Conservation (phyloP, 176 grass and related monocot species). For the Oryza rufipogon region DNA sequence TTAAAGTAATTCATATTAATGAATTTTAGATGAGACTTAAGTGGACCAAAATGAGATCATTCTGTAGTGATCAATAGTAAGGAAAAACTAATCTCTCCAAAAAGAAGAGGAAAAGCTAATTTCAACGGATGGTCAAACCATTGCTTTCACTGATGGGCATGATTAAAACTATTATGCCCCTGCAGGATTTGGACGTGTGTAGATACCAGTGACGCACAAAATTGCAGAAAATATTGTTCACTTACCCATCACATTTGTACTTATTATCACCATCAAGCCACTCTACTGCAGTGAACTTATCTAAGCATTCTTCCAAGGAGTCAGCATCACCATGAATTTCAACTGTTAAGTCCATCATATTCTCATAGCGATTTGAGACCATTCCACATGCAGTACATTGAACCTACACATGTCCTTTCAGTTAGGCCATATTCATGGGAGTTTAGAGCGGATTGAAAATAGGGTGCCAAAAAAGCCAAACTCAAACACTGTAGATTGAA, state of each 20-base stretch:
- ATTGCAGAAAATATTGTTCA: conserved; percentile 30
- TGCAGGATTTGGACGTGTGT: not conserved
- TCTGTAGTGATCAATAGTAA: conserved; percentile 12
- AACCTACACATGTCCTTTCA: conserved; percentile 57
- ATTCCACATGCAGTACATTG: conserved; percentile 82
- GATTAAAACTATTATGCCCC: not conserved
- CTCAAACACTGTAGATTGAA: conserved; percentile 7
- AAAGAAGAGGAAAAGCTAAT: conserved; percentile 18
- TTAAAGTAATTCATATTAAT: conserved; percentile 17
- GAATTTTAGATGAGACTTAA: conserved; percentile 11
- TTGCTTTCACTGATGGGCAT: not conserved
- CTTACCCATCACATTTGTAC: conserved; percentile 97
- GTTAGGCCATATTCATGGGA: conserved; percentile 17
- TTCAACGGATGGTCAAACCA: conserved; percentile 28
- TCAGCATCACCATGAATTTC: conserved; percentile 98
- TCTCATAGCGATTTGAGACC: conserved; percentile 95
- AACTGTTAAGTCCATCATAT: conserved; percentile 99
- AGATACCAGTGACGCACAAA: conserved; percentile 23
- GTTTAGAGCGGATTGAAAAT: conserved; percentile 13
- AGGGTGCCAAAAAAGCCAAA: not conserved
- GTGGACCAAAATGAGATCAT: not conserved
- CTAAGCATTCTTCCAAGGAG: conserved; percentile 90
- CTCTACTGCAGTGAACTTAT: conserved; percentile 91
- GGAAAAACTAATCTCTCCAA: conserved; percentile 4
- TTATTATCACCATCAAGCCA: conserved; percentile 99